These are phyloP conservation scores for Penicillium psychrosexuale DNA, from an alignment of 2,329 filamentous ascomycete genomes.

Conservation along the genomic window DNA sequence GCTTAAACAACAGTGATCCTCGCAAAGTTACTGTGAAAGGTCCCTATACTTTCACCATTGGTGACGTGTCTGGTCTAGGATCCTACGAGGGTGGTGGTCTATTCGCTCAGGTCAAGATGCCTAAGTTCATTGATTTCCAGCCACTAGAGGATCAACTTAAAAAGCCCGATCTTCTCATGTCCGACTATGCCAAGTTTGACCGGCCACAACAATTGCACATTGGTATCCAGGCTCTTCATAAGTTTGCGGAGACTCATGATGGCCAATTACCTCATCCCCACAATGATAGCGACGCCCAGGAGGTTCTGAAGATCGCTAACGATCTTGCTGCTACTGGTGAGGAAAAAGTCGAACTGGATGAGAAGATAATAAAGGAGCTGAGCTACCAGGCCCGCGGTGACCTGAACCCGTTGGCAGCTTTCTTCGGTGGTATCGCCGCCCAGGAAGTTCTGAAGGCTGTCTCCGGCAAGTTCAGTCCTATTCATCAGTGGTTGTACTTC, in stretches of 20 bases:
- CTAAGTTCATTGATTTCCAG: constrained; percentile 88
- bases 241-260: constrained; percentile 70
- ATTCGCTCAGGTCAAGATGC: constrained; percentile 98
- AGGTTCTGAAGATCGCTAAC: constrained; percentile 73
- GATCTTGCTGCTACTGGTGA: constrained; percentile 64
- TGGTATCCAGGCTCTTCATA: constrained; percentile 87
- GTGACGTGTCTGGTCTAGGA: constrained; percentile 82
- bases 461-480: constrained; percentile 95
- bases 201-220: constrained; percentile 87
- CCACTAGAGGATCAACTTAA: constrained; percentile 72
- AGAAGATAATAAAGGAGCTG: constrained; percentile 88
- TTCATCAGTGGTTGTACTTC: constrained; percentile 94
- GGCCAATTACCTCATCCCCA: constrained; percentile 76
- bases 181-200: constrained; percentile 97
- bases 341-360: constrained; percentile 78
- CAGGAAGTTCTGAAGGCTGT: constrained; percentile 96
- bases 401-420: constrained; percentile 84
- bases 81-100: constrained; percentile 85
- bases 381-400: constrained; percentile 94
- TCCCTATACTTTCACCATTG: constrained; percentile 96
- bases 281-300: constrained; percentile 76
- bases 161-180: constrained; percentile 84
- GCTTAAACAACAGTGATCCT: constrained; percentile 75
- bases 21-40: constrained; percentile 91
- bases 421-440: constrained; percentile 89